These are phyloP conservation scores for Elaeis oleifera DNA, from an alignment of 202 grass and related monocot species.

Conservation along the genomic window DNA sequence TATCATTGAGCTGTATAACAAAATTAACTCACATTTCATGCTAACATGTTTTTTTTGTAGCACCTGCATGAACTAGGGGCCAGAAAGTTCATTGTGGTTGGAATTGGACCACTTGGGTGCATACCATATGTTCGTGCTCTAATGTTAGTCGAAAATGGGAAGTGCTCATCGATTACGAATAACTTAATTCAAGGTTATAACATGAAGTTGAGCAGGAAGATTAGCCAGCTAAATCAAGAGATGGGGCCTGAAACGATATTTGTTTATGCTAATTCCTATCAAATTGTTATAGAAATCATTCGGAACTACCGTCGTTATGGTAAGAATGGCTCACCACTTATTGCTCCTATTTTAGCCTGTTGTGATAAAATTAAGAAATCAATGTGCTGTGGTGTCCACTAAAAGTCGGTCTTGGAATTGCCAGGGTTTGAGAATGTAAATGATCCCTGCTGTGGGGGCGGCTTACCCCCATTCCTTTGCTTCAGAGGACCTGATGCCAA, in stretches of 20 bases:
- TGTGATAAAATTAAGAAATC: not conserved
- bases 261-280: conserved; percentile 52
- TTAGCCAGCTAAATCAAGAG: conserved; percentile 60
- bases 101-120: conserved; percentile 75
- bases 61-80: conserved; percentile 56
- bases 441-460: conserved; percentile 81
- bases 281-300: conserved; percentile 52
- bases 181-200: conserved; percentile 62
- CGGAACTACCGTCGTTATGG: conserved; percentile 37
- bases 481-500: conserved; percentile 22
- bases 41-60: conserved; percentile 20
- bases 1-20: too few relatives aligned
- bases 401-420: not conserved
- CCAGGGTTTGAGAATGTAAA: conserved; percentile 63
- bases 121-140: conserved; percentile 65
- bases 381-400: conserved; percentile 2
- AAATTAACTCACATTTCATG: not conserved
- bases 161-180: conserved; percentile 43
- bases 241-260: conserved; percentile 35
- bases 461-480: conserved; percentile 70
- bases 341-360: not conserved
- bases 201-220: conserved; percentile 40
- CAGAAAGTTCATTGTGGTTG: conserved; percentile 52
- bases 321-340: conserved; percentile 7
- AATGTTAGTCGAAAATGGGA: conserved; percentile 35